Percentiles rank a stretch among this genome's conserved stretches.
Evolutionary conservation across 164 flowering plant genomes (phyloP).

Genomic region (Liriodendron chinense): DNA sequence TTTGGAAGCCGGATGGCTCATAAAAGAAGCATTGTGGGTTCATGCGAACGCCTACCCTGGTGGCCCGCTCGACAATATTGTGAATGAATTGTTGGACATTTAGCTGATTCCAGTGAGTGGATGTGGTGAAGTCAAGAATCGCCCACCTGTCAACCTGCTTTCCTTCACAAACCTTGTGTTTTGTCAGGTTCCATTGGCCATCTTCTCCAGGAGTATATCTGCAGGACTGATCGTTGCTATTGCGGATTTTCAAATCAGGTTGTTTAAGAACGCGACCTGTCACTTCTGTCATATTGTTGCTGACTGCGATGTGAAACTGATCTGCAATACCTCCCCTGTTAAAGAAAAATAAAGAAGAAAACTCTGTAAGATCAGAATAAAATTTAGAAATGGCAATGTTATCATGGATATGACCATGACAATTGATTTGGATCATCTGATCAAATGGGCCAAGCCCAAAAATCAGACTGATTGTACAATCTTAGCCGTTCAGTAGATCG

Average conservation of each 20-base stretch:
- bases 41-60: slow-evolving; percentile 40
- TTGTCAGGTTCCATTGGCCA: slow-evolving; percentile 65
- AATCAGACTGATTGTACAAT: too few species aligned
- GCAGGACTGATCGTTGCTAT: slow-evolving; percentile 10
- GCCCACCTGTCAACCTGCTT: slow-evolving; percentile 55
- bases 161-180: slow-evolving; percentile 44
- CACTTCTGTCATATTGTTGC: slow-evolving; percentile 49
- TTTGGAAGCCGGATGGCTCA: slow-evolving; percentile 23
- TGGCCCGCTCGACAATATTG: slow-evolving; percentile 28
- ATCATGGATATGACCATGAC: background rate
- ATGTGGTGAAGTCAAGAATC: slow-evolving; percentile 36
- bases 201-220: slow-evolving; percentile 35
- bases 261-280: slow-evolving; percentile 52
- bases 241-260: slow-evolving; percentile 52
- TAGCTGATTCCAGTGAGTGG: background rate
- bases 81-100: slow-evolving; percentile 24
- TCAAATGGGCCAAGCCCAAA: too few species aligned
- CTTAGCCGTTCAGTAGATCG: too few species aligned
- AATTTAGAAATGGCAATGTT: background rate
- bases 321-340: slow-evolving; percentile 29
- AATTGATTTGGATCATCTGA: too few species aligned
- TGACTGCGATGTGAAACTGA: slow-evolving; percentile 47
- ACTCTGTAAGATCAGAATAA: too few species aligned
- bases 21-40: slow-evolving; percentile 22
- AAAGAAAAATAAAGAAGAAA: background rate